A percentile compares a stretch with the other conserved stretches of the same genome.
These are phyloP conservation scores for Begonia peltatifolia DNA, from an alignment of 306 rosid genomes.

Conservation along the genomic window DNA sequence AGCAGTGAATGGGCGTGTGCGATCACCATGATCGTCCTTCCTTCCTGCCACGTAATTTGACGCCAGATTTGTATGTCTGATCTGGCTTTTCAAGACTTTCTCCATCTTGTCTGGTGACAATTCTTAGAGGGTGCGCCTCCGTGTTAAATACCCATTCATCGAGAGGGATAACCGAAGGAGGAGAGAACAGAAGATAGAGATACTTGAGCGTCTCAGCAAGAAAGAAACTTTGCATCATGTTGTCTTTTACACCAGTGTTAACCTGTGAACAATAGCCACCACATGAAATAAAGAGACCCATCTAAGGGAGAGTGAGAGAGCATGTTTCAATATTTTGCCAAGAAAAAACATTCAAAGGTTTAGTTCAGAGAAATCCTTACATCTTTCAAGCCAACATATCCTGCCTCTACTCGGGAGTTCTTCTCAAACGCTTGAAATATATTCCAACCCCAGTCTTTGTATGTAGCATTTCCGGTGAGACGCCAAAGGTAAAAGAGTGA, in stretches of 20 bases:
- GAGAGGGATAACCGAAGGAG: slow-evolving; percentile 69
- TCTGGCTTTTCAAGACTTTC: slow-evolving; percentile 14
- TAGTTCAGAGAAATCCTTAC: slow-evolving; percentile 31
- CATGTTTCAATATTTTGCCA: too few relatives aligned
- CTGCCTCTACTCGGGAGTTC: slow-evolving; percentile 79
- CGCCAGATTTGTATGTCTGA: slow-evolving; percentile 21
- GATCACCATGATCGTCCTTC: slow-evolving; percentile 44
- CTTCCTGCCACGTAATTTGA: slow-evolving; percentile 59
- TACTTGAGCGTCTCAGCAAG: slow-evolving; percentile 96
- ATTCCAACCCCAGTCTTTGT: slow-evolving; percentile 99
- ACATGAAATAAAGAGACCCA: slow-evolving; percentile 1
- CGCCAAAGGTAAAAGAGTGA: slow-evolving; percentile 98
- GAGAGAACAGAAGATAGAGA: slow-evolving; percentile 90
- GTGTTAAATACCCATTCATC: slow-evolving; percentile 98
- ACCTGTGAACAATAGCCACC: slow-evolving; percentile 41
- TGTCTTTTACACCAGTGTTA: slow-evolving; percentile 78
- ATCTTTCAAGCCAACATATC: slow-evolving; percentile 96
- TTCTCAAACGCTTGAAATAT: slow-evolving; percentile 97
- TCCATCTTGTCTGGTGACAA: slow-evolving; percentile 36
- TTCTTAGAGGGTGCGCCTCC: slow-evolving; percentile 87
- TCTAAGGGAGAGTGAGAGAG: background rate
- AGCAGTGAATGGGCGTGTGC: background rate
- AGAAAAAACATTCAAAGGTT: background rate
- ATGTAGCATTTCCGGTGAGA: slow-evolving; percentile 86
- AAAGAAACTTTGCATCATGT: slow-evolving; percentile 96